Evolutionary conservation across 148 eudicot species (phyloP).

Genomic region (Camellia japonica): DNA sequence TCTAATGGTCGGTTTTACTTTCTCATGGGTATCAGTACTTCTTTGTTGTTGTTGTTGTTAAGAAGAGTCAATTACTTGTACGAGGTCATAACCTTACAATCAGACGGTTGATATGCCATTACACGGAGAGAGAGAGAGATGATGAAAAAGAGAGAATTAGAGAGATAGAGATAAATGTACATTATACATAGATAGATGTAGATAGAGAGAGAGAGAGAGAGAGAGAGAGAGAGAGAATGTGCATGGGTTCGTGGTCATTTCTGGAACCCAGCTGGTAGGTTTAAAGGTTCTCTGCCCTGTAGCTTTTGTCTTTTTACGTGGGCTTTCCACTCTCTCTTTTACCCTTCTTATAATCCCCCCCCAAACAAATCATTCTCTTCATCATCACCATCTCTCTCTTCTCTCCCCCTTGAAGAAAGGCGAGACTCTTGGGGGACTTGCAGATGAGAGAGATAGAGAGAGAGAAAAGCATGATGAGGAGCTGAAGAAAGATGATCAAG

Average conservation of each 20-base stretch:
- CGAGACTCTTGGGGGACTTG: slow-evolving; percentile 38
- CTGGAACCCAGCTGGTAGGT: slow-evolving; percentile 40
- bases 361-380: slow-evolving; percentile 27
- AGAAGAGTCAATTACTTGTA: not conserved
- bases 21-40: too few relatives aligned
- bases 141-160: too few relatives aligned
- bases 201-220: not conserved
- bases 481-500: not conserved
- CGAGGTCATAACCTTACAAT: slow-evolving; percentile 7
- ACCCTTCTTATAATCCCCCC: slow-evolving; percentile 30
- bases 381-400: slow-evolving; percentile 14
- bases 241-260: slow-evolving; percentile 31
- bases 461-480: not conserved
- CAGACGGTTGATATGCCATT: not conserved
- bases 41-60: too few relatives aligned
- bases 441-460: not conserved
- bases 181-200: not conserved
- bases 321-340: slow-evolving; percentile 3
- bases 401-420: slow-evolving; percentile 33
- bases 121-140: too few relatives aligned
- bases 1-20: slow-evolving; percentile 5
- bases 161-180: not conserved
- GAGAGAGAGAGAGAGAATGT: not conserved
- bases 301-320: slow-evolving; percentile 9
- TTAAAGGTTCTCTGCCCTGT: not conserved